A percentile compares a stretch with the other conserved stretches of the same genome.
Evolutionary conservation across 2,329 filamentous ascomycete genomes (phyloP).

Genomic region (Thelonectria olida): DNA sequence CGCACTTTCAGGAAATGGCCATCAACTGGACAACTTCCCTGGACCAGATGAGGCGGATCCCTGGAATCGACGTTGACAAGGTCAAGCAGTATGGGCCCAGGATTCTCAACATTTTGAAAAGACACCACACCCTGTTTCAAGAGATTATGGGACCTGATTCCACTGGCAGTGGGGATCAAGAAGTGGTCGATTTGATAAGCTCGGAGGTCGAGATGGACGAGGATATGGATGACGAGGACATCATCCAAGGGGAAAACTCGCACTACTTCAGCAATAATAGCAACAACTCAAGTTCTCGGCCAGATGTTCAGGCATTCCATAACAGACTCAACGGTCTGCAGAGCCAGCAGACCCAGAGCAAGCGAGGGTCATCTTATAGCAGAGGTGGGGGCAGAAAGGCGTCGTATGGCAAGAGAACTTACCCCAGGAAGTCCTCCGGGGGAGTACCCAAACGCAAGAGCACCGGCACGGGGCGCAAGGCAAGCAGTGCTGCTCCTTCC

Average conservation of each 20-base stretch:
- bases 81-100: conserved; percentile 68
- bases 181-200: conserved; percentile 66
- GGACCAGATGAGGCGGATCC: conserved; percentile 70
- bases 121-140: conserved; percentile 56
- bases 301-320: conserved; percentile 48
- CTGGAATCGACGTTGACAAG: conserved; percentile 69
- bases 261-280: conserved; percentile 54
- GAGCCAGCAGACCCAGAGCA: conserved; percentile 39
- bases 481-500: conserved; percentile 41
- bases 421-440: conserved; percentile 39
- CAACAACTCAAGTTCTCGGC: conserved; percentile 20
- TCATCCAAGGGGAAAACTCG: conserved; percentile 51
- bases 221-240: conserved; percentile 47
- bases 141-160: conserved; percentile 57
- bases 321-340: conserved; percentile 42
- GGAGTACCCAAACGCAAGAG: conserved; percentile 44
- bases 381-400: conserved; percentile 42
- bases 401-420: conserved; percentile 21
- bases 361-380: conserved; percentile 37
- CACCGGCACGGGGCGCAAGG: conserved; percentile 40
- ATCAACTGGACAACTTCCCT: conserved; percentile 71
- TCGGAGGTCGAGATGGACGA: conserved; percentile 52
- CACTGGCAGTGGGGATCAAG: conserved; percentile 37
- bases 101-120: conserved; percentile 67
- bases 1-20: conserved; percentile 77